Evolutionary conservation across 2,329 filamentous ascomycete genomes (phyloP), one percentile per base, ranked within the genome.

Genomic region (Drechslerella coelobrocha): DNA sequence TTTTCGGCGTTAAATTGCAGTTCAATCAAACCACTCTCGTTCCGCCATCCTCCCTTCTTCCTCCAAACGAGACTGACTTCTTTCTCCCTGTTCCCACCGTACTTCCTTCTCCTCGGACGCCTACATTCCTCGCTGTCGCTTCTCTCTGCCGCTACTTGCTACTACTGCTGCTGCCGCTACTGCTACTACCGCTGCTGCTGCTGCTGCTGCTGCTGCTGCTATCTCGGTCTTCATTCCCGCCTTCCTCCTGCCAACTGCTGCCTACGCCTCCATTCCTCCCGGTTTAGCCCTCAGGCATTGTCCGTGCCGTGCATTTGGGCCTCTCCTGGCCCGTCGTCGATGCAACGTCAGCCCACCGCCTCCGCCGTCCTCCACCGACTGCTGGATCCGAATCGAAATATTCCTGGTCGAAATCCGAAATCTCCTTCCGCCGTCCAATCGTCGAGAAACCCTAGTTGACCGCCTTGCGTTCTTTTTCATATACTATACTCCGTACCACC

Each of bases 331-430:
- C 34, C 12, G 12, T n/a, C 34, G 34, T 14, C 34, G 12, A 39
- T 39, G 34, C 34, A 39, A 39, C 34, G 34, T 39, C 34, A 39
- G 34, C 34, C 34, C 34, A 14, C 34, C n/a, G n/a, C n/a, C n/a
- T n/a, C n/a, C n/a, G n/a, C n/a, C n/a, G n/a, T n/a, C 34, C 34
- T 39, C 34, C 4, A 39, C 34, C 34, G 34, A 39, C 34, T n/a
- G 34, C 34, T 39, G 34, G 17, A n/a, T 10, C 12, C 29, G 17
- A 39, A 39, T 14, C 34, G 12, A 3, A 39, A n/a, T n/a, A n/a
- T n/a, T n/a, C n/a, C 34, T 14, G 34, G 3, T 3, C 12, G 12
- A 39, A 10, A 14, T 10, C 4, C 34, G 34, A 10, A 14, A 14
- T n/a, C 34, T 14, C 12, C 12, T n/a, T 39, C 34, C 34, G 12